Base-by-base conservation (phyloP, 371 early-diverging fungal species). In the Ordospora colligata region DNA sequence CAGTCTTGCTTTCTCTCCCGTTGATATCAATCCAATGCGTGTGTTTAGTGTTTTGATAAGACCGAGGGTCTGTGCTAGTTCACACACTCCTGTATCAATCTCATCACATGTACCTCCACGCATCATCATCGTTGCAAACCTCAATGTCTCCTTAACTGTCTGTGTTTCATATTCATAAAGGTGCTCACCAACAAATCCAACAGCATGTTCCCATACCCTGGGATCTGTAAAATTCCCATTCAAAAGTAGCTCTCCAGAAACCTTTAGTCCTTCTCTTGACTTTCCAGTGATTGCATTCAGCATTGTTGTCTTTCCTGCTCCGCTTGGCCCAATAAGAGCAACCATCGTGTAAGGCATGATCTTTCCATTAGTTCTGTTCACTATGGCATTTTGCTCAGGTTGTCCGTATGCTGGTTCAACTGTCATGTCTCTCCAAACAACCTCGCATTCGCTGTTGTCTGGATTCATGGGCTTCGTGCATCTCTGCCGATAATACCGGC, bases 261-360 rank as follows among this genome's bases (percentile, higher is more conserved):
- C 37, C 8, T 5, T 54, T 46, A 62, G 37, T 12, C 27, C 21
- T 23, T 68, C 63, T 9, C 43, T 70, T 14, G 65, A 12, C 37
- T 67, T 77, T 49, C 77, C 77, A 22, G 58, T 11, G 12, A 77
- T 50, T 7, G 67, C 58, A 40, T 72, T 71, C 11, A 77, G 19
- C 44, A 77, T 63, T 14, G 69, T 58, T 37, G 77, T 73, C 66
- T 84, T 77, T 58, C 78, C 80, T 2, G 90, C 88, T 0, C 93
- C 91, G 12, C 86, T 87, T 2, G 90, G 88, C 1, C 91, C 92
- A 88, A 92, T 88, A 76, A 92, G 89, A 21, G 89, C 90, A 21
- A 87, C 87, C 37, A 87, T 83, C 43, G 6, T 21, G 1, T 46
- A 65, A 19, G 46, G 42, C 27, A 2, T 8, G 22, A 49, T 37